Evolutionary conservation across 371 early-diverging fungal genomes (phyloP).

Genomic region (Rhizopus sp.): DNA sequence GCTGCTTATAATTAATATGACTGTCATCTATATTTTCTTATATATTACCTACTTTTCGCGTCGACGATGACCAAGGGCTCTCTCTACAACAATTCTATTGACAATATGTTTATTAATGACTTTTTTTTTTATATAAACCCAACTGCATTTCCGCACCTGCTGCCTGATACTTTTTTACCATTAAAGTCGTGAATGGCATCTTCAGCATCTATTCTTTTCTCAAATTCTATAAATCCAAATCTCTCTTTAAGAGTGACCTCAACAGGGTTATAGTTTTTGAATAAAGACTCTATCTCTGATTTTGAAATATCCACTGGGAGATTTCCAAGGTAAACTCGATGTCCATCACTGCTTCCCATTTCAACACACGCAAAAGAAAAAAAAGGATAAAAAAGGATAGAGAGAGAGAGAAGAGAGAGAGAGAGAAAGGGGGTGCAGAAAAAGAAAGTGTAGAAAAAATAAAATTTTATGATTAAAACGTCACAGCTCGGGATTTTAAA

Average conservation of each 20-base stretch:
- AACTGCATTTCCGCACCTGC: slow-evolving; percentile 44
- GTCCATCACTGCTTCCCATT: neutral
- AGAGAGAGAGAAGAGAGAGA: neutral
- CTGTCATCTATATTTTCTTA: slow-evolving; percentile 7
- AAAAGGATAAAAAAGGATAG: neutral
- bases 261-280: slow-evolving; percentile 59
- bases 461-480: neutral
- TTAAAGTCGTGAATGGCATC: slow-evolving; percentile 68
- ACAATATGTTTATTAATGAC: neutral
- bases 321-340: slow-evolving; percentile 66
- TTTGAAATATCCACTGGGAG: slow-evolving; percentile 64
- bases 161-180: slow-evolving; percentile 63
- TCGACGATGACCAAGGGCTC: slow-evolving; percentile 59
- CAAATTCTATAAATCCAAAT: slow-evolving; percentile 73
- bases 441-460: too few species aligned
- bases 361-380: neutral
- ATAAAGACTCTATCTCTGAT: slow-evolving; percentile 64
- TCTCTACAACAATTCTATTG: slow-evolving; percentile 65
- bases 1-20: slow-evolving; percentile 32
- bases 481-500: neutral
- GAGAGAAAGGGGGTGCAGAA: neutral
- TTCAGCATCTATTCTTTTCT: slow-evolving; percentile 63
- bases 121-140: neutral
- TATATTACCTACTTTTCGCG: slow-evolving; percentile 3
- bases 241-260: slow-evolving; percentile 68